Evolutionary conservation across 2,329 filamentous ascomycete species (phyloP).

Genomic region (Zymoseptoria passerinii): DNA sequence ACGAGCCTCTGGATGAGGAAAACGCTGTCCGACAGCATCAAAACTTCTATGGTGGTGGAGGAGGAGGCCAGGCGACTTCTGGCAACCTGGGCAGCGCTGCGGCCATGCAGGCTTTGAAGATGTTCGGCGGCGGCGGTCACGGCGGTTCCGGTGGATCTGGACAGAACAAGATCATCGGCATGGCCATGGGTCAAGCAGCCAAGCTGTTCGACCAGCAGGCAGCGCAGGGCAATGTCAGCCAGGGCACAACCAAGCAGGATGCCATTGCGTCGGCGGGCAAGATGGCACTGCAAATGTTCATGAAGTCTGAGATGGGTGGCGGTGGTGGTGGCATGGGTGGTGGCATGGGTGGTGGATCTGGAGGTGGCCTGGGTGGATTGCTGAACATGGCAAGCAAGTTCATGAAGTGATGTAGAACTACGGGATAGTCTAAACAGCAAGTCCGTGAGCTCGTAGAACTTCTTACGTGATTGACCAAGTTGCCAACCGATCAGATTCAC

Average conservation of each 20-base stretch:
- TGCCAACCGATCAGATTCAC: too few relatives aligned
- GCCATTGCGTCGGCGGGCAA: conserved; percentile 72
- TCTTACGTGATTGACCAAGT: too few relatives aligned
- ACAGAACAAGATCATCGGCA: conserved; percentile 71
- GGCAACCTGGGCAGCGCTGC: conserved; percentile 57
- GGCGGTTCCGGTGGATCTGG: conserved; percentile 38
- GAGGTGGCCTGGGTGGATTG: conserved; percentile 36
- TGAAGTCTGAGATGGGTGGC: conserved; percentile 60
- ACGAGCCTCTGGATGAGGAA: conserved; percentile 52
- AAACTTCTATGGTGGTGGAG: conserved; percentile 56
- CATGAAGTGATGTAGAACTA: conserved; percentile 26
- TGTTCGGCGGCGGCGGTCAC: conserved; percentile 47
- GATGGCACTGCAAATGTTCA: conserved; percentile 83
- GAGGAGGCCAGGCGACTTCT: conserved; percentile 40
- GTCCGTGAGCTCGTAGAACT: too few relatives aligned
- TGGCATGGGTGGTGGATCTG: conserved; percentile 35
- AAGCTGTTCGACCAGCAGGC: conserved; percentile 61
- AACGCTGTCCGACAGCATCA: conserved; percentile 68
- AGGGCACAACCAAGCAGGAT: conserved; percentile 66
- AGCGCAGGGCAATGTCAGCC: conserved; percentile 42
- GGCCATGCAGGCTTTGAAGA: conserved; percentile 72
- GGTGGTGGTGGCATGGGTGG: conserved; percentile 39
- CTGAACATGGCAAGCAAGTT: conserved; percentile 56
- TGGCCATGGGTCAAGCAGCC: conserved; percentile 81
- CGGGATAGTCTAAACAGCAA: too few relatives aligned